Evolutionary conservation across 1,284 basidiomycete genomes (phyloP).

Genomic region (Chondrostereum purpureum): DNA sequence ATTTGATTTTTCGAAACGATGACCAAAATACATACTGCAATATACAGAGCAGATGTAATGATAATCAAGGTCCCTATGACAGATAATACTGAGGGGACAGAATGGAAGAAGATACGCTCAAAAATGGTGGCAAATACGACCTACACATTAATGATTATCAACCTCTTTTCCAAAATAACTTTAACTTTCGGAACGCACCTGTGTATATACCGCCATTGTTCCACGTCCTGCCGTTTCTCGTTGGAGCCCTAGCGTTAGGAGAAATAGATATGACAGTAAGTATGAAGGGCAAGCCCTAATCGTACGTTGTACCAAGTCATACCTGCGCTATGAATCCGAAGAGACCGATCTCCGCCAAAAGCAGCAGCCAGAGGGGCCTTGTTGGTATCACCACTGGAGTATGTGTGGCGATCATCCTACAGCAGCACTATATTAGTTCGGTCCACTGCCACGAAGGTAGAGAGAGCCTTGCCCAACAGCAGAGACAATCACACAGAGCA

Average conservation of each 20-base stretch:
- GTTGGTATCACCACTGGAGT: slow-evolving; percentile 42
- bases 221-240: slow-evolving; percentile 59
- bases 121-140: slow-evolving; percentile 56
- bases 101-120: slow-evolving; percentile 57
- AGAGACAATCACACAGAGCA: slow-evolving; percentile 53
- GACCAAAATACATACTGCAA: slow-evolving; percentile 38
- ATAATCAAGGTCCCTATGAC: slow-evolving; percentile 53
- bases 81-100: slow-evolving; percentile 43
- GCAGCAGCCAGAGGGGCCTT: slow-evolving; percentile 35
- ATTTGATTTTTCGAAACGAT: background rate
- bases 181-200: no score
- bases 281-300: background rate
- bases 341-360: slow-evolving; percentile 43
- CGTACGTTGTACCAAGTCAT: slow-evolving; percentile 6
- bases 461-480: slow-evolving; percentile 35
- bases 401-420: slow-evolving; percentile 37
- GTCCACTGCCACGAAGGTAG: slow-evolving; percentile 7
- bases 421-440: background rate
- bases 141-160: slow-evolving; percentile 21
- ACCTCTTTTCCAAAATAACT: background rate
- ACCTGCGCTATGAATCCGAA: slow-evolving; percentile 60
- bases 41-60: slow-evolving; percentile 51
- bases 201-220: slow-evolving; percentile 55
- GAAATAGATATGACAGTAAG: slow-evolving; percentile 18
- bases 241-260: slow-evolving; percentile 60